These are phyloP conservation scores for Schizochytrium sp. DNA, from an alignment of 108 stramenopile species.

Conservation along the genomic window DNA sequence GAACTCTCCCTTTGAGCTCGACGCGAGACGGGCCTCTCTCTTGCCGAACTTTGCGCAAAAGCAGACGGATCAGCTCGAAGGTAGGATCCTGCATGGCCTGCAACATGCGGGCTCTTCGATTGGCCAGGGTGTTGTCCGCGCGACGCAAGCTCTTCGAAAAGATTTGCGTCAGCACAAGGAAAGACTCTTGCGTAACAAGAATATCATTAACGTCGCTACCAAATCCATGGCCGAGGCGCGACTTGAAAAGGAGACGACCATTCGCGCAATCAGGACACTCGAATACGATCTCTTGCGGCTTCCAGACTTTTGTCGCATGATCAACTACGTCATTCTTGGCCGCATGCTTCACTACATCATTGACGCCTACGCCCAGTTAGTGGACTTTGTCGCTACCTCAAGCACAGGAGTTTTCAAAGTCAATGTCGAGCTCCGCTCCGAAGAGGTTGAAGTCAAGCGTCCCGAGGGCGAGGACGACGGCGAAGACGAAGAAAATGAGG, in stretches of 20 bases:
- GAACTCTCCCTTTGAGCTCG: background rate
- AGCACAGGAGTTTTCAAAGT: background rate
- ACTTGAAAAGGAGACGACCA: background rate
- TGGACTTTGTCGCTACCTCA: background rate
- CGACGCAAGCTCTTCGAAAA: background rate
- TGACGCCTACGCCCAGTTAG: background rate
- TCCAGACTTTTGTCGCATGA: background rate
- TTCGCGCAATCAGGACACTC: background rate
- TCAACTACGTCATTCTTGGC: background rate
- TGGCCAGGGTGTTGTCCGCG: background rate
- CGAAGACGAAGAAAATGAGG: background rate
- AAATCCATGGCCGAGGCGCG: conserved; percentile 4
- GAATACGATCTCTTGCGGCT: background rate
- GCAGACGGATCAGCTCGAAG: background rate
- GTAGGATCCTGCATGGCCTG: background rate
- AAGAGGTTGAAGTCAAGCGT: background rate
- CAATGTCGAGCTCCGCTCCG: background rate
- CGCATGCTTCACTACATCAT: background rate
- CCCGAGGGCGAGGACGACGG: background rate
- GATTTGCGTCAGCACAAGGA: background rate
- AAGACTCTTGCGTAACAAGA: background rate
- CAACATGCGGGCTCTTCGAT: background rate
- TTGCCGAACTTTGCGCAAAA: conserved; percentile 1
- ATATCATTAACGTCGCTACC: background rate
- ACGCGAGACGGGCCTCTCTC: background rate